A percentile compares a stretch with the other conserved stretches of the same genome.
Evolutionary conservation across 1,284 basidiomycete species (phyloP).

Genomic region (Ceratobasidium papillatum): DNA sequence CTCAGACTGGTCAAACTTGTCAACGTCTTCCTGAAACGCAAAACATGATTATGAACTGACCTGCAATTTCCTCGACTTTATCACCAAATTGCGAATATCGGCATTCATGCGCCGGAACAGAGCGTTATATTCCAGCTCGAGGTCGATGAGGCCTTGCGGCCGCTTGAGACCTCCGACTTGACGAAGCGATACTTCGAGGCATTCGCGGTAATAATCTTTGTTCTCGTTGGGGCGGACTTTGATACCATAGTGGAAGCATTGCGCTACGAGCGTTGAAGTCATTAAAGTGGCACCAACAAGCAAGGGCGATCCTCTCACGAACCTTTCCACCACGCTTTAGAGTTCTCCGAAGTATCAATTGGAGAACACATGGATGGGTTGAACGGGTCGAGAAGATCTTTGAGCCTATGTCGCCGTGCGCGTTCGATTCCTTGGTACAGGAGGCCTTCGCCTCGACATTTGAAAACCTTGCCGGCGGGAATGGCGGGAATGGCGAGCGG

Average conservation of each 20-base stretch:
- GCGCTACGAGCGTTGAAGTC: neutral
- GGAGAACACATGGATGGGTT: neutral
- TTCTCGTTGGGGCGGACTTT: neutral
- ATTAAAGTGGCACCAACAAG: neutral
- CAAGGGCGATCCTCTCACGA: too few relatives aligned
- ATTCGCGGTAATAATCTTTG: neutral
- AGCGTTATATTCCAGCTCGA: conserved; percentile 2
- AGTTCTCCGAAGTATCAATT: neutral
- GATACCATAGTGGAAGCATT: conserved; percentile 19
- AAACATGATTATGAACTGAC: neutral
- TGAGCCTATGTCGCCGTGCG: neutral
- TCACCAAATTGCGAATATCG: neutral
- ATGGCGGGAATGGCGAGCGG: conserved; percentile 3
- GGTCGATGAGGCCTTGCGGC: neutral
- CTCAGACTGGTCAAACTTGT: too few relatives aligned
- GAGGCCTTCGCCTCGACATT: conserved; percentile 14
- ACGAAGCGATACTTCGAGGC: neutral
- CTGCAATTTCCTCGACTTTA: neutral
- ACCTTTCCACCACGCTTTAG: conserved; percentile 32
- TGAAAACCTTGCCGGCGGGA: neutral
- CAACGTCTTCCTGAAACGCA: too few relatives aligned
- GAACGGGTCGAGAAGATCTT: neutral
- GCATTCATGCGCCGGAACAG: conserved; percentile 16
- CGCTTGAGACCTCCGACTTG: conserved; percentile 6
- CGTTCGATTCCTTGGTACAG: conserved; percentile 19